Evolutionary conservation across 2,329 filamentous ascomycete species (phyloP).

Genomic region (Beauveria medogensis): DNA sequence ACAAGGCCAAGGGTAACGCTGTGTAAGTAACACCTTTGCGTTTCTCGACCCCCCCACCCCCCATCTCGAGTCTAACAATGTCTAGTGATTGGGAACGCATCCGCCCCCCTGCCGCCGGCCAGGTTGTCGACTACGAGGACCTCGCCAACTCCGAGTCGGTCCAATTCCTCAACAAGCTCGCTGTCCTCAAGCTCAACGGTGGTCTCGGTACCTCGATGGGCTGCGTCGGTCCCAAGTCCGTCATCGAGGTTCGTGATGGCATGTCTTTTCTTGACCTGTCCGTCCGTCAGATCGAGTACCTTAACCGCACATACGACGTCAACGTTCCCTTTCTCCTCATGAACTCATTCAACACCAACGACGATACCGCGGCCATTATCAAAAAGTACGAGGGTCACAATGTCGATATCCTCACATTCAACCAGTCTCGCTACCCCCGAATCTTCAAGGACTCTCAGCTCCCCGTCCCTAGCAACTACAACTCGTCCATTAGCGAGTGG

Average conservation of each 20-base stretch:
- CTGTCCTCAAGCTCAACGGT: conserved; percentile 98
- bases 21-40: conserved; percentile 45
- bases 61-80: conserved; percentile 16
- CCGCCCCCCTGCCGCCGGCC: conserved; percentile 80
- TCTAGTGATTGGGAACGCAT: conserved; percentile 92
- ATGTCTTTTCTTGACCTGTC: conserved; percentile 99
- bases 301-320: conserved; percentile 95
- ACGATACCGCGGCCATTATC: conserved; percentile 97
- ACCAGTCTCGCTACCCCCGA: conserved; percentile 97
- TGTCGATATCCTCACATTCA: conserved; percentile 99
- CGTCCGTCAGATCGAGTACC: conserved; percentile 96
- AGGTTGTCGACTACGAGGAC: conserved; percentile 92
- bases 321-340: conserved; percentile 98
- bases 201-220: conserved; percentile 99
- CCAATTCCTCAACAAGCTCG: conserved; percentile 92
- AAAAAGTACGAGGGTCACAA: conserved; percentile 99
- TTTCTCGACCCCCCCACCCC: not conserved
- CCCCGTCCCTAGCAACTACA: conserved; percentile 81
- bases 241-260: conserved; percentile 98
- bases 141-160: conserved; percentile 85
- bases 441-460: conserved; percentile 97
- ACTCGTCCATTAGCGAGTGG: conserved; percentile 91
- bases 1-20: conserved; percentile 95
- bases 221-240: conserved; percentile 97
- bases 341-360: conserved; percentile 99